Conservation (phyloP, 139 green algal species). For the Yamagishiella unicocca region DNA sequence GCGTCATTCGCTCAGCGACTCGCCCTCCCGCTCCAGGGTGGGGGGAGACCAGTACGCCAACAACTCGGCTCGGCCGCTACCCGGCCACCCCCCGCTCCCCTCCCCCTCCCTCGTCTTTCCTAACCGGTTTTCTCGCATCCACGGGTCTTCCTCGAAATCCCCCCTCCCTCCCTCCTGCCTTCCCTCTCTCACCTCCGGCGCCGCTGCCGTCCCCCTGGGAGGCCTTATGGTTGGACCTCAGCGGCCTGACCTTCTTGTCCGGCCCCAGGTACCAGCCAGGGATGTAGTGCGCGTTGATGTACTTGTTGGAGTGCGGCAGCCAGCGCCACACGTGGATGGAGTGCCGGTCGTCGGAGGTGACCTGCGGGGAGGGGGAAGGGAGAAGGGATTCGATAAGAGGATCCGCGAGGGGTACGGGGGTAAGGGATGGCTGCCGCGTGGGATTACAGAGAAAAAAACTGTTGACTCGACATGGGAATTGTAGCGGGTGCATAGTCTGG, state of each 20-base stretch:
- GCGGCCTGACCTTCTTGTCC: conserved; percentile 66
- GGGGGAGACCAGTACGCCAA: too few species aligned
- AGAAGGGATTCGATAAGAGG: too few species aligned
- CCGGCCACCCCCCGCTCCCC: background rate
- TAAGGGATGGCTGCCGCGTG: too few species aligned
- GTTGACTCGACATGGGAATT: too few species aligned
- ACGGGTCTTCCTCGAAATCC: too few species aligned
- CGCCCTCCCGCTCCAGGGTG: too few species aligned
- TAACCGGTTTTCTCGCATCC: too few species aligned
- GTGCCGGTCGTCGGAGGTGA: conserved; percentile 71
- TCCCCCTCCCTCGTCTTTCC: background rate
- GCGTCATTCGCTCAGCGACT: too few species aligned
- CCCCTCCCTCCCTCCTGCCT: background rate
- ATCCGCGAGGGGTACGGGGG: too few species aligned
- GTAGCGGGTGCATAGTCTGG: too few species aligned
- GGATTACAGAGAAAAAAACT: too few species aligned
- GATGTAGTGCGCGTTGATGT: conserved; percentile 62
- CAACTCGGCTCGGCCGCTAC: too few species aligned
- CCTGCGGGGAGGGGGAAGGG: background rate
- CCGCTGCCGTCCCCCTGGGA: background rate
- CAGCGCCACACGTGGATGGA: conserved; percentile 71
- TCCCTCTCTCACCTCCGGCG: background rate
- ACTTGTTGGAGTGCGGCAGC: conserved; percentile 62
- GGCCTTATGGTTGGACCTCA: background rate
- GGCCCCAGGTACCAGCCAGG: conserved; percentile 70